Base-by-base conservation (phyloP, 192 early-diverging fungal genomes). In the Pilaira anomala region DNA sequence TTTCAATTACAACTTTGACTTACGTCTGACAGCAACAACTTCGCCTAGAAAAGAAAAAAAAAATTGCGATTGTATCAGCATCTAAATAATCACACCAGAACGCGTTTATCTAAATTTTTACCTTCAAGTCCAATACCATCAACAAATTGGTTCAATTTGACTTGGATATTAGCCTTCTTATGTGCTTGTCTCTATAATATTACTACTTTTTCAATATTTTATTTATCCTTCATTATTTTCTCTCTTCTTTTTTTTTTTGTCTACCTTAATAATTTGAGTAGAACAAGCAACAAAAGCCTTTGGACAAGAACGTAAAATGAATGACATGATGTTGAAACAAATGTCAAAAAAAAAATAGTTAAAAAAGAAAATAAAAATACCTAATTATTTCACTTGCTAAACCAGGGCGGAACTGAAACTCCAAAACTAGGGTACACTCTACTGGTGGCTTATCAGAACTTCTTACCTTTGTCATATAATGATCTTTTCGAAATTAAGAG, bases 1-100 rank as follows among this genome's bases (percentile, higher is more conserved):
- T 13, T 18, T 33, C 1, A 42, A 46, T 36, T 14, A 46, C 13
- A 18, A 65, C n/a, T n/a, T 21, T 40, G 18, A 48, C 64, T 64
- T 72, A 72, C 70, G 58, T 66, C 73, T 68, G 33, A 75, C 73
- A 50, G 64, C 24, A 16, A 75, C 73, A 29, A 70, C 22, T 26
- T 75, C 59, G 22, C 56, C 73, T 72, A 62, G 60, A 16, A 57
- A 25, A 54, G 2, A 54, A 26, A 44, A 7, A 14, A n/a, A n/a
- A n/a, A n/a, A 30, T 33, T 8, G 26, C 19, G 2, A 14, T 33
- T 29, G 12, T 8, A n/a, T 29, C 16, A 30, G 14, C n/a, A 41
- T 39, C 25, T 11, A 58, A 39, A 49, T 53, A 29, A 8, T 7
- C 16, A 14, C 44, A 19, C n/a, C 28, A 6, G 18, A 30, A 41